Evolutionary conservation across 2,329 filamentous ascomycete species (phyloP).

Genomic region (Fusarium liriodendri): DNA sequence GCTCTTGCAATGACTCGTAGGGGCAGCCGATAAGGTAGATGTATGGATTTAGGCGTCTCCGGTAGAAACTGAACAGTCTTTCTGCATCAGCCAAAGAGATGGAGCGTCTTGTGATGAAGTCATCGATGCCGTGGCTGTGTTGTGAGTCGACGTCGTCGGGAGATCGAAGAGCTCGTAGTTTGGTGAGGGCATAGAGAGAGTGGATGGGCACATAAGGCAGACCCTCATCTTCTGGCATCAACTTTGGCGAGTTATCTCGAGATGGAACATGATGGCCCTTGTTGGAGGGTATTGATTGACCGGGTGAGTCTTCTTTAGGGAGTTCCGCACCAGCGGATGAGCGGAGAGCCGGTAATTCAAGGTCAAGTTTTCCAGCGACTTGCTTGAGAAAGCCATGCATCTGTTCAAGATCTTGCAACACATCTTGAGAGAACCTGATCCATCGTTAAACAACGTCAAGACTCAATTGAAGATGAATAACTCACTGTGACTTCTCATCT

Average conservation of each 20-base stretch:
- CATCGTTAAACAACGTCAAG: not conserved
- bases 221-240: slow-evolving; percentile 43
- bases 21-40: slow-evolving; percentile 63
- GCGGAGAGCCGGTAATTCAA: slow-evolving; percentile 22
- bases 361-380: slow-evolving; percentile 16
- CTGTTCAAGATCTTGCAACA: slow-evolving; percentile 18
- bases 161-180: slow-evolving; percentile 47
- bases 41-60: slow-evolving; percentile 60
- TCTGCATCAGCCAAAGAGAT: slow-evolving; percentile 60
- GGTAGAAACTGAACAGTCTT: slow-evolving; percentile 61
- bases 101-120: slow-evolving; percentile 51
- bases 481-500: slow-evolving; percentile 50
- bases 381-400: slow-evolving; percentile 30
- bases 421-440: not conserved
- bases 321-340: slow-evolving; percentile 1
- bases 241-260: slow-evolving; percentile 29
- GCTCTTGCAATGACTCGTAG: slow-evolving; percentile 58
- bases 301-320: slow-evolving; percentile 16
- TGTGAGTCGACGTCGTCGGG: slow-evolving; percentile 38
- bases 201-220: slow-evolving; percentile 50
- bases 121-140: slow-evolving; percentile 28
- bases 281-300: not conserved
- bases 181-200: slow-evolving; percentile 49
- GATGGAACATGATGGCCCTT: slow-evolving; percentile 27
- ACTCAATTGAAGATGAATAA: not conserved